phyloP scores from a whole-genome alignment of 768 basidiomycete genomes.

The Agaricus blazei region DNA sequence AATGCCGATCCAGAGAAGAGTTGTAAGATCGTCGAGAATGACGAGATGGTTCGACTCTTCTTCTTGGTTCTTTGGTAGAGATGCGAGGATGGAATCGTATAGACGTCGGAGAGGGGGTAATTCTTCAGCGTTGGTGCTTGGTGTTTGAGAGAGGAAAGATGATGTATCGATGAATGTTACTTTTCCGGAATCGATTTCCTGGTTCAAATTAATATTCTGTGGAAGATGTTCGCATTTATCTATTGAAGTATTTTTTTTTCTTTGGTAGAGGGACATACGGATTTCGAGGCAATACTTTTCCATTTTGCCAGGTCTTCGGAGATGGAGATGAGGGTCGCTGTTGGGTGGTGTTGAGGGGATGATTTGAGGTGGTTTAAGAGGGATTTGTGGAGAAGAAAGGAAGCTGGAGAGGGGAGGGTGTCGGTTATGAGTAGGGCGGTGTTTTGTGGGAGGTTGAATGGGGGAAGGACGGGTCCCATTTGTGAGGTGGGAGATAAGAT shows the following conservation, averaged over 20 bases:
- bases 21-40: conserved; percentile 66
- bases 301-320: conserved; percentile 54
- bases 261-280: conserved; percentile 36
- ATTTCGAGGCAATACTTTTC: conserved; percentile 59
- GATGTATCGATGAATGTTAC: conserved; percentile 52
- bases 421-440: conserved; percentile 65
- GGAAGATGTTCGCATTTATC: neutral
- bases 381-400: conserved; percentile 61
- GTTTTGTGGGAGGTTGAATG: conserved; percentile 46
- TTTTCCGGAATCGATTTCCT: conserved; percentile 28
- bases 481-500: too few species aligned
- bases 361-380: conserved; percentile 51
- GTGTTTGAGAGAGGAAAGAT: conserved; percentile 28
- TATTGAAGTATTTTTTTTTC: neutral
- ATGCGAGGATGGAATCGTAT: conserved; percentile 26
- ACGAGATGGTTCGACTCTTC: conserved; percentile 30
- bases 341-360: conserved; percentile 8
- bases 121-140: conserved; percentile 7
- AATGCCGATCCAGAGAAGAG: conserved; percentile 70
- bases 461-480: conserved; percentile 27
- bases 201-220: conserved; percentile 36
- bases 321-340: conserved; percentile 50
- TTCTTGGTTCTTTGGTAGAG: conserved; percentile 22
- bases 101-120: conserved; percentile 20
- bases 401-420: conserved; percentile 62